Base-by-base conservation (phyloP, 495 filamentous ascomycete genomes). In the Xylaria grammica region DNA sequence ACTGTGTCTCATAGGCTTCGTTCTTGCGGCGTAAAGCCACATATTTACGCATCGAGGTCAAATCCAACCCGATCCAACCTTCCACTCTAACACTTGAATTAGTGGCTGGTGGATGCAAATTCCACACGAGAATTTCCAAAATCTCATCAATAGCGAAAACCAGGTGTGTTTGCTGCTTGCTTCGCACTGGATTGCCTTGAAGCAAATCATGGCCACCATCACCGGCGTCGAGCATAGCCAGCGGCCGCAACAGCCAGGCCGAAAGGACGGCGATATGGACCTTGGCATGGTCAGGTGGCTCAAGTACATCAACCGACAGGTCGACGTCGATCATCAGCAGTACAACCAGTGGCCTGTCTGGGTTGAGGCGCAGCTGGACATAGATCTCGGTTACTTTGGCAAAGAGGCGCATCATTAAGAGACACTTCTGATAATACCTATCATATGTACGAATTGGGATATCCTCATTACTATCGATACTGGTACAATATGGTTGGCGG, bases 181-280 rank as follows among this genome's bases (percentile, higher is more conserved):
- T 15, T 65, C 84, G 38, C 87, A 89, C 75, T 88, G 85, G 75
- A 80, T 88, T 44, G 78, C 84, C 8, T 55, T 88, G 19, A 83
- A 86, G 71, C 75, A 82, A 55, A 80, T 88, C 70, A 83, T 88
- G 82, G 78, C 77, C 4, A 79, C 78, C 40, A 76, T 85, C 36
- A 78, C 73, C 9, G 69, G 74, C 27, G 65, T 63, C 27, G 75
- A 82, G 67, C 45, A 60, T 34, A 29, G 20, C 29, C 49, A 70
- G 53, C 67, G 70, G 9, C 59, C 59, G 34, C 61, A 60, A 42
- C 27, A 63, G 34, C 67, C 63, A 20, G 4, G 38, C 1, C 48
- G 34, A 20, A 54, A 59, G 1, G 53, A 46, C 46, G 60, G 51
- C 34, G 67, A 61, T 11, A 64, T 74, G 20, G 71, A 72, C 61